A percentile compares a stretch with the other conserved stretches of the same genome.
These are phyloP conservation scores for Trypanosoma avium DNA, from an alignment of 208 protist species.

Conservation along the genomic window DNA sequence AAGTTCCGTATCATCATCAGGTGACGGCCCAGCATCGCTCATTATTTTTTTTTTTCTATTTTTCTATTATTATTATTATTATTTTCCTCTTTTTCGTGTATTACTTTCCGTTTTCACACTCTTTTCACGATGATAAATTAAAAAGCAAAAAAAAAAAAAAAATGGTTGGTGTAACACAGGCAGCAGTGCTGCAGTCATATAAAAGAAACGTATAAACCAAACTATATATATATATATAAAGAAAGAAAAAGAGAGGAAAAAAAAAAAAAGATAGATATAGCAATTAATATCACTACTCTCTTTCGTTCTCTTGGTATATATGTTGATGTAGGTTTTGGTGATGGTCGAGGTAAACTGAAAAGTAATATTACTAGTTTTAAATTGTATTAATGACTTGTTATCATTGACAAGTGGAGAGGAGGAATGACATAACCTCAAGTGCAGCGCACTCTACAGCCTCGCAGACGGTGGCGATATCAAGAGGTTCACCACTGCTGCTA, in stretches of 20 bases:
- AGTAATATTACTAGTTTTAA: not conserved
- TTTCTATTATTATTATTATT: too few relatives aligned
- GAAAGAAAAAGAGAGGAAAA: slow-evolving; percentile 5
- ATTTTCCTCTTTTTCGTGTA: too few relatives aligned
- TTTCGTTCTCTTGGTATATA: too few relatives aligned
- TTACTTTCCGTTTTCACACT: too few relatives aligned
- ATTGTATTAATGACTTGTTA: not conserved
- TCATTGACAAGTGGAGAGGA: slow-evolving; percentile 29
- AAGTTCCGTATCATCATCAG: slow-evolving; percentile 28
- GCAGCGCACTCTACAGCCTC: slow-evolving; percentile 17
- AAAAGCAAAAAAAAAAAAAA: slow-evolving; percentile 11
- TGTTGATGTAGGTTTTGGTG: too few relatives aligned
- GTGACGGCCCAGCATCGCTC: slow-evolving; percentile 7
- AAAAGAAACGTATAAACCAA: not conserved
- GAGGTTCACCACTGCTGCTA: slow-evolving; percentile 26
- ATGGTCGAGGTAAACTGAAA: too few relatives aligned
- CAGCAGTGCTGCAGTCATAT: too few relatives aligned
- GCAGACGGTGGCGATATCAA: slow-evolving; percentile 18
- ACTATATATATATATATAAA: slow-evolving; percentile 1
- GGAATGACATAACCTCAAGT: slow-evolving; percentile 30
- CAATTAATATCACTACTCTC: too few relatives aligned
- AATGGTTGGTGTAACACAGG: too few relatives aligned
- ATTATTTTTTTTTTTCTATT: not conserved
- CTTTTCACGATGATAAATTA: not conserved
- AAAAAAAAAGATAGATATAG: slow-evolving; percentile 6